Percentiles rank a stretch among this genome's conserved stretches.
These are phyloP conservation scores for Trapa bicornis DNA, from an alignment of 345 rosid genomes.

Conservation along the genomic window DNA sequence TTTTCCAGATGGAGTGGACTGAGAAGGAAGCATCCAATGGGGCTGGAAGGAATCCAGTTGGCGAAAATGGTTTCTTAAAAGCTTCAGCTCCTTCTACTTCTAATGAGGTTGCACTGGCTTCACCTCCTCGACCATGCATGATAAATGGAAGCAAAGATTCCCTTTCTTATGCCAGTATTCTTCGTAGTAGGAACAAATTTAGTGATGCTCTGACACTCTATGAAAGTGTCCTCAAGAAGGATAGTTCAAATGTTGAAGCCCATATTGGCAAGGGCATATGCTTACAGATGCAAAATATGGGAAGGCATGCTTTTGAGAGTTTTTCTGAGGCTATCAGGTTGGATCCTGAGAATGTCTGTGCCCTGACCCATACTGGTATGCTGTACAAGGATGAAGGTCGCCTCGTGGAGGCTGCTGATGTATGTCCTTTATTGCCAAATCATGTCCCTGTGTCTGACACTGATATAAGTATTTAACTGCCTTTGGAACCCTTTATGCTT, in stretches of 20 bases:
- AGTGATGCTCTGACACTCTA: constrained; percentile 74
- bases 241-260: constrained; percentile 64
- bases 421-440: constrained; percentile 16
- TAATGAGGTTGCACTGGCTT: constrained; percentile 22
- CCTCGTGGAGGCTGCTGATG: constrained; percentile 91
- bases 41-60: constrained; percentile 29
- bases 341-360: constrained; percentile 88
- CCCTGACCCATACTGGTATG: constrained; percentile 88
- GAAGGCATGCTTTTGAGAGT: constrained; percentile 74
- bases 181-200: constrained; percentile 91
- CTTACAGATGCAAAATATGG: constrained; percentile 88
- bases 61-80: constrained; percentile 59
- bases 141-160: constrained; percentile 50
- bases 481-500: background rate
- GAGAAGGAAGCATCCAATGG: constrained; percentile 33
- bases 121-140: constrained; percentile 25
- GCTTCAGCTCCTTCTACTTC: constrained; percentile 40
- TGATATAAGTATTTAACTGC: background rate
- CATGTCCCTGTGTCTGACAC: constrained; percentile 2
- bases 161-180: constrained; percentile 77
- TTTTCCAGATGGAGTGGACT: constrained; percentile 41
- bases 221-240: constrained; percentile 62
- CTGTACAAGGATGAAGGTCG: constrained; percentile 94
- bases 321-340: constrained; percentile 75
- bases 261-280: constrained; percentile 94